phyloP scores from a whole-genome alignment of 129 eudicot genomes.

The Mikania micrantha region DNA sequence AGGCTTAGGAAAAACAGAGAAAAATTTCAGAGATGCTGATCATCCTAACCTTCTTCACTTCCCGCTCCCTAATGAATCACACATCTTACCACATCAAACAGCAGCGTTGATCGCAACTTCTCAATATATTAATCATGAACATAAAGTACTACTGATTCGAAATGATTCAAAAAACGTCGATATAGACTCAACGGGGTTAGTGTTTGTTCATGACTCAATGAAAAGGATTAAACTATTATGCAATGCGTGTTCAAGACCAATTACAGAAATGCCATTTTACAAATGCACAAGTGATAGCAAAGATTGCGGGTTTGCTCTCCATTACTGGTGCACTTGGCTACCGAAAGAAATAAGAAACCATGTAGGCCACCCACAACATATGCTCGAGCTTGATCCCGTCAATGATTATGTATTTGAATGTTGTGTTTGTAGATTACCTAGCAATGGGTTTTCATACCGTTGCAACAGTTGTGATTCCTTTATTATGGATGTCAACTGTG shows the following conservation, averaged over 20 bases:
- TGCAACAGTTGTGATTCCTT: too few relatives aligned
- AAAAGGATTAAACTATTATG: constrained; percentile 1
- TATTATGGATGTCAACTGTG: too few relatives aligned
- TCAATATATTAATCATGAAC: constrained; percentile 1
- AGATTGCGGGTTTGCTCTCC: neutral
- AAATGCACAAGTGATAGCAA: neutral
- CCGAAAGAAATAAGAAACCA: too few relatives aligned
- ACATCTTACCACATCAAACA: neutral
- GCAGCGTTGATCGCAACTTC: too few relatives aligned
- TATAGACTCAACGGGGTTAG: neutral
- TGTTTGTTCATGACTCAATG: neutral
- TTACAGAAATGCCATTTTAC: constrained; percentile 2
- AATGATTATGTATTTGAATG: too few relatives aligned
- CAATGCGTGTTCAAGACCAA: neutral
- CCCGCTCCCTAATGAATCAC: constrained; percentile 2
- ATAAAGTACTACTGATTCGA: too few relatives aligned
- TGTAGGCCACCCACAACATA: too few relatives aligned
- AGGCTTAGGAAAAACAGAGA: neutral
- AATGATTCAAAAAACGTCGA: too few relatives aligned
- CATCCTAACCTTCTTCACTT: neutral
- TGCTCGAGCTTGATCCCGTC: too few relatives aligned
- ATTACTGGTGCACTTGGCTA: neutral
- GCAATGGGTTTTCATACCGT: too few relatives aligned
- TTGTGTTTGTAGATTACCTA: too few relatives aligned
- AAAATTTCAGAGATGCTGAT: neutral